Conservation (phyloP, 257 asterid species). For the Lavandula angustifolia region DNA sequence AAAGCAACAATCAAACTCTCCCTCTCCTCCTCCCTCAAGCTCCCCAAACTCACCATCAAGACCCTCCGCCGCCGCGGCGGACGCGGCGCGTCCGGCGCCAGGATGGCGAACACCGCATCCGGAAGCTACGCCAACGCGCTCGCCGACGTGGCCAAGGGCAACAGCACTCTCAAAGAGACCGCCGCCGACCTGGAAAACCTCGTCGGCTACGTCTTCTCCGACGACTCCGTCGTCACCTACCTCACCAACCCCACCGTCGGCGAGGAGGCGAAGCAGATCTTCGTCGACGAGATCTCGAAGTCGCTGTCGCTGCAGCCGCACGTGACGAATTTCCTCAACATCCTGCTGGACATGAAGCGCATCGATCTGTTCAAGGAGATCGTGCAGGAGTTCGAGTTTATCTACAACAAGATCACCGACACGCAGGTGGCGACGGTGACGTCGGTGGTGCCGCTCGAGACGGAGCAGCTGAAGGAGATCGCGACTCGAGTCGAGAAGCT, state of each 20-base stretch:
- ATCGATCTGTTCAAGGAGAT: constrained; percentile 60
- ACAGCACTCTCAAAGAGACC: constrained; percentile 16
- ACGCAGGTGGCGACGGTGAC: constrained; percentile 76
- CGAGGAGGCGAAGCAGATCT: neutral
- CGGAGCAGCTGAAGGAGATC: constrained; percentile 81
- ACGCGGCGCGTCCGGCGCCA: constrained; percentile 4
- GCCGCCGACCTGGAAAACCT: constrained; percentile 20
- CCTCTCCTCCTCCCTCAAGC: constrained; percentile 28
- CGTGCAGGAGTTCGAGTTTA: constrained; percentile 61
- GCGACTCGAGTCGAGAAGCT: constrained; percentile 80
- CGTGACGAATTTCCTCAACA: constrained; percentile 69
- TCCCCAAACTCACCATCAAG: constrained; percentile 14
- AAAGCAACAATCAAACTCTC: constrained; percentile 16
- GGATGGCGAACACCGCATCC: constrained; percentile 30
- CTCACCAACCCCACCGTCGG: constrained; percentile 24
- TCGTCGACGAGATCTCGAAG: constrained; percentile 17
- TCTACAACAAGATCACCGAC: constrained; percentile 50
- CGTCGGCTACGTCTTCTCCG: constrained; percentile 22
- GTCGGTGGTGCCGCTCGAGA: constrained; percentile 75
- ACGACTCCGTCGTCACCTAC: neutral
- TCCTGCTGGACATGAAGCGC: constrained; percentile 74
- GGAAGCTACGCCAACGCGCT: constrained; percentile 33
- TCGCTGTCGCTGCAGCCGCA: constrained; percentile 57
- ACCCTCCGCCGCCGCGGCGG: constrained; percentile 25
- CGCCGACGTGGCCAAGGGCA: constrained; percentile 12